phyloP scores from a whole-genome alignment of 441 rosid genomes.

The Gossypium gossypioides region DNA sequence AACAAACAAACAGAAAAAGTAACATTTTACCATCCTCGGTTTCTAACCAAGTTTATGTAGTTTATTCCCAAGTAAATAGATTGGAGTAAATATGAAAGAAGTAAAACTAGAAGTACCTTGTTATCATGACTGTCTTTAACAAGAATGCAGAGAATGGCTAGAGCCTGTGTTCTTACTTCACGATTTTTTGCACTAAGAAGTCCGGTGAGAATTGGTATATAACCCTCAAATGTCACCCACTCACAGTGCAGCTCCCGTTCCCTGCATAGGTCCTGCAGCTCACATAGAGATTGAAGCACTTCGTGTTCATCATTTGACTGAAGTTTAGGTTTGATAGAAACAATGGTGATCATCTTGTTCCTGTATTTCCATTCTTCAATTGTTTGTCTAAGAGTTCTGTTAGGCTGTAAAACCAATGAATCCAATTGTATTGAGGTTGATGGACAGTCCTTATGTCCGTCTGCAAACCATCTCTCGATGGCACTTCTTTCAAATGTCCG shows the following conservation, averaged over 20 bases:
- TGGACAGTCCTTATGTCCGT: slow-evolving; percentile 28
- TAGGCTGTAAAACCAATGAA: slow-evolving; percentile 18
- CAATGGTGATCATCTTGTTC: slow-evolving; percentile 26
- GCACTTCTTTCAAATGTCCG: slow-evolving; percentile 32
- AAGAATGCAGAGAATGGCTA: slow-evolving; percentile 24
- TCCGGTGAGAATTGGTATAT: slow-evolving; percentile 18
- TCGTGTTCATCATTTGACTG: slow-evolving; percentile 25
- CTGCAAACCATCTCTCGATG: slow-evolving; percentile 28
- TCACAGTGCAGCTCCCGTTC: slow-evolving; percentile 19
- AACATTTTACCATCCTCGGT: neutral
- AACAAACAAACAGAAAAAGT: neutral
- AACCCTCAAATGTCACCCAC: slow-evolving; percentile 23
- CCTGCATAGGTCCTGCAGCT: slow-evolving; percentile 19
- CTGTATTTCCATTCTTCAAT: slow-evolving; percentile 34
- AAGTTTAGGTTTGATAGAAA: slow-evolving; percentile 22
- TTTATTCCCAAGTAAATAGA: neutral
- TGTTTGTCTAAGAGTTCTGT: slow-evolving; percentile 21
- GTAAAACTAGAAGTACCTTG: slow-evolving; percentile 20
- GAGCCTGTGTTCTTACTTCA: slow-evolving; percentile 21
- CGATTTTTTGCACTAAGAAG: slow-evolving; percentile 23
- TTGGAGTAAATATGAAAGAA: neutral
- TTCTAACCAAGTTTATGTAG: neutral
- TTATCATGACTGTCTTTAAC: slow-evolving; percentile 23
- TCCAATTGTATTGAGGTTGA: slow-evolving; percentile 17
- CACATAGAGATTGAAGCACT: slow-evolving; percentile 19